phyloP scores from a whole-genome alignment of 2,329 filamentous ascomycete genomes.

The Hypoxylon sp. region DNA sequence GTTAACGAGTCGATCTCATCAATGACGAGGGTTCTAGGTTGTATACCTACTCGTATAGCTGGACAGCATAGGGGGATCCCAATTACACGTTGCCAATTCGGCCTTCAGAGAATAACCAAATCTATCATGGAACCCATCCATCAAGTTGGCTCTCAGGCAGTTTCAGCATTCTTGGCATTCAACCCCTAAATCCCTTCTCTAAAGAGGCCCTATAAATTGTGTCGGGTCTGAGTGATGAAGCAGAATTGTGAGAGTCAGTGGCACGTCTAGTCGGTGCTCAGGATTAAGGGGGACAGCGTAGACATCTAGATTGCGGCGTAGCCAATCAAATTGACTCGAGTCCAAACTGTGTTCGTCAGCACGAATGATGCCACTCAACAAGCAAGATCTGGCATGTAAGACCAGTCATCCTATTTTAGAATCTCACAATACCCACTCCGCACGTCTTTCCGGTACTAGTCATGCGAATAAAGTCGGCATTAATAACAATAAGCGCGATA shows the following conservation, averaged over 20 bases:
- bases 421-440: conserved; percentile 6
- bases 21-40: background rate
- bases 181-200: background rate
- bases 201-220: background rate
- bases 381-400: conserved; percentile 10
- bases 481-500: conserved; percentile 6
- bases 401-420: conserved; percentile 3
- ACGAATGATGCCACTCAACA: conserved; percentile 2
- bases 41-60: background rate
- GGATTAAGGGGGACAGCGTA: conserved; percentile 4
- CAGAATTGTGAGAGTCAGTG: conserved; percentile 1
- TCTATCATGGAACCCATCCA: background rate
- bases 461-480: background rate
- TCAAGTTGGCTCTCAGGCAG: background rate
- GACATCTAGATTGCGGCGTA: conserved; percentile 2
- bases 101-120: background rate
- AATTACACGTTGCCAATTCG: background rate
- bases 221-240: background rate
- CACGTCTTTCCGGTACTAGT: background rate
- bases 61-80: background rate
- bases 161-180: background rate
- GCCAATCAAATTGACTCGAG: conserved; percentile 7
- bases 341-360: conserved; percentile 12
- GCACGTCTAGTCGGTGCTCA: background rate
- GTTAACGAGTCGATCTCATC: background rate